Evolutionary conservation across 768 basidiomycete species (phyloP), one percentile per base, ranked within the genome.

Genomic region (Trametes sanguinea): DNA sequence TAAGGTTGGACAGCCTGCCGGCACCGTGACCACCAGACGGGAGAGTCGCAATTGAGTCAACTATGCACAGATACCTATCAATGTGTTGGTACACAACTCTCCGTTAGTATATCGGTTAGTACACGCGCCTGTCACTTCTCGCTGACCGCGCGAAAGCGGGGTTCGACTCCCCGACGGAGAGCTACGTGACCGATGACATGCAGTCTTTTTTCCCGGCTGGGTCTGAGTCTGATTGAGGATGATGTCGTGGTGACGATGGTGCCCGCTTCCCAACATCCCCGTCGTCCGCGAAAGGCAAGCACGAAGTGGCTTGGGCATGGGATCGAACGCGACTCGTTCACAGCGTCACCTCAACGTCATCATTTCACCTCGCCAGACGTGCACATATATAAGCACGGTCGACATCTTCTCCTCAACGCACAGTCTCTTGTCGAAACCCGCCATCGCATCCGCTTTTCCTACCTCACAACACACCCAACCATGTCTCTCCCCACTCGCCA

Each of bases 151-250:
- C 71, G 68, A 72, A 72, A 72, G 71, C 71, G 68, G 69, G 71
- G 71, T 72, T 70, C 71, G 69, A 72, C 68, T 72, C 71, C 71
- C 70, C 68, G 71, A 62, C 55, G 55, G 61, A 62, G 61, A 61
- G 60, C 22, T 22, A 22, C 9, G n/a, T 47, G 27, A 30, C 8
- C 30, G 16, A n/a, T 14, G 8, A 39, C 13, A 7, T 39, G 13
- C 11, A 1, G 3, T 9, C 10, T 44, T 16, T 16, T 44, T 44
- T 44, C 43, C 43, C 43, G 1, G 22, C 22, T 1, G 22, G 22
- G 22, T 22, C 22, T 22, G 22, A 22, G 22, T 22, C 1, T 22
- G 22, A 22, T 22, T 22, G 22, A 22, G 22, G 22, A 22, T 22
- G 22, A 22, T 22, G 22, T 22, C 22, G 22, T 22, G 22, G 22